These are phyloP conservation scores for Fagus sylvatica DNA, from an alignment of 306 rosid species.

Conservation along the genomic window DNA sequence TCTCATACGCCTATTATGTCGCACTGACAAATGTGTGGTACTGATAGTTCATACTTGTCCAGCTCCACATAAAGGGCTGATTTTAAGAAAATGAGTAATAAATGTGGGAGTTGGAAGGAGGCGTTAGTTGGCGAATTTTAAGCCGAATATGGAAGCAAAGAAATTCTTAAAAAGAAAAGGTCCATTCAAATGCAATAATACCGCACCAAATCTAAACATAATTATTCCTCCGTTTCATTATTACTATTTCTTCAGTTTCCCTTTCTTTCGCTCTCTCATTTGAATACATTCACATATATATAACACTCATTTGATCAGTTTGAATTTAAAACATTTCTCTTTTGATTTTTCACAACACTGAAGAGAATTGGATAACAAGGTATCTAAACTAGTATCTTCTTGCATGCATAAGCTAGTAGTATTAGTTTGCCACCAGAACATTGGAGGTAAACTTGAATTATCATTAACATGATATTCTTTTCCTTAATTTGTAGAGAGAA, in stretches of 20 bases:
- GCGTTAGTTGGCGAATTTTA: conserved; percentile 30
- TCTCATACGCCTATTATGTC: neutral
- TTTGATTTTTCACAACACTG: neutral
- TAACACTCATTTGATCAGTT: neutral
- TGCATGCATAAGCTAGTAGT: neutral
- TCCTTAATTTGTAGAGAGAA: conserved; percentile 44
- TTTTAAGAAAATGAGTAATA: conserved; percentile 11
- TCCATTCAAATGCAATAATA: conserved; percentile 23
- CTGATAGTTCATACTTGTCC: conserved; percentile 29
- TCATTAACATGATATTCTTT: neutral
- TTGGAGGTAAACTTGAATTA: neutral
- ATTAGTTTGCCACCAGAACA: too few species aligned
- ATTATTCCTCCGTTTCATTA: neutral
- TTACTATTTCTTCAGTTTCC: neutral
- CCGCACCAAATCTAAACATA: neutral
- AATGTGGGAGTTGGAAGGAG: conserved; percentile 4
- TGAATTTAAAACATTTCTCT: neutral
- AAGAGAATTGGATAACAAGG: neutral
- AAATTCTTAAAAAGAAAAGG: conserved; percentile 22
- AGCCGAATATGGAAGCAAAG: conserved; percentile 23
- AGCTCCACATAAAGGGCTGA: conserved; percentile 12
- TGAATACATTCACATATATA: neutral
- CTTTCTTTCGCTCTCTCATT: neutral
- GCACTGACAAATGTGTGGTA: conserved; percentile 54
- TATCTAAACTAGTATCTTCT: neutral